Evolutionary conservation across 2,329 filamentous ascomycete genomes (phyloP).

Genomic region (Macrophomina tecta): DNA sequence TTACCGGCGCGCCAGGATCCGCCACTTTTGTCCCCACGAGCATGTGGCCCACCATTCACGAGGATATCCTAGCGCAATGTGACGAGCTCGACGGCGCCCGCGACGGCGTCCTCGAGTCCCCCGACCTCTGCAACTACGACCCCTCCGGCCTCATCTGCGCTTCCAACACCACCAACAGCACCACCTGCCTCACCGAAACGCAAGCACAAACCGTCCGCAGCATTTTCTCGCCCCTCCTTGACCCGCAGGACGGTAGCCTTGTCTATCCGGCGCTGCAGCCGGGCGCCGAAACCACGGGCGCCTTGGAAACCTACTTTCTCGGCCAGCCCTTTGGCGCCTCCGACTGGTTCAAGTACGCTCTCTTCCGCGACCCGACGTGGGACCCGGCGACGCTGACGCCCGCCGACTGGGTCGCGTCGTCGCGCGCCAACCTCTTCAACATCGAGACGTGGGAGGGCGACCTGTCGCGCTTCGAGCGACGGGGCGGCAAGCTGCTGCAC

Average conservation of each 20-base stretch:
- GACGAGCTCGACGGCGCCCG: constrained; percentile 55
- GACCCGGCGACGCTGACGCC: constrained; percentile 46
- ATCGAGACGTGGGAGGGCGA: constrained; percentile 51
- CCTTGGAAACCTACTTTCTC: constrained; percentile 33
- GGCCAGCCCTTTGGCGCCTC: constrained; percentile 52
- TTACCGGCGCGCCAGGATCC: constrained; percentile 37
- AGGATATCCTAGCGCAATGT: constrained; percentile 56
- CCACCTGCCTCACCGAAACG: constrained; percentile 50
- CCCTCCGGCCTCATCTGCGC: constrained; percentile 49
- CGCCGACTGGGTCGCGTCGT: constrained; percentile 47
- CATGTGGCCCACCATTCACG: constrained; percentile 52
- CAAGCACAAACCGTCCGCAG: constrained; percentile 53
- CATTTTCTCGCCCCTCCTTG: constrained; percentile 51
- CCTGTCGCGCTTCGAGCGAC: constrained; percentile 42
- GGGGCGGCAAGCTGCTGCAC: constrained; percentile 54
- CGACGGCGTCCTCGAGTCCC: constrained; percentile 57
- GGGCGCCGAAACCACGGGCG: constrained; percentile 50
- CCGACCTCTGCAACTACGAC: constrained; percentile 51
- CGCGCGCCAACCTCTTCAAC: constrained; percentile 41
- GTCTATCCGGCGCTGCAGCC: constrained; percentile 59
- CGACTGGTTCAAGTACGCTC: constrained; percentile 57
- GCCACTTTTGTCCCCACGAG: constrained; percentile 47
- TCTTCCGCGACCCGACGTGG: constrained; percentile 54
- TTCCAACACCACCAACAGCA: constrained; percentile 40
- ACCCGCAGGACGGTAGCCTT: constrained; percentile 48